phyloP scores from a whole-genome alignment of 345 rosid genomes.

The Salix brachista region DNA sequence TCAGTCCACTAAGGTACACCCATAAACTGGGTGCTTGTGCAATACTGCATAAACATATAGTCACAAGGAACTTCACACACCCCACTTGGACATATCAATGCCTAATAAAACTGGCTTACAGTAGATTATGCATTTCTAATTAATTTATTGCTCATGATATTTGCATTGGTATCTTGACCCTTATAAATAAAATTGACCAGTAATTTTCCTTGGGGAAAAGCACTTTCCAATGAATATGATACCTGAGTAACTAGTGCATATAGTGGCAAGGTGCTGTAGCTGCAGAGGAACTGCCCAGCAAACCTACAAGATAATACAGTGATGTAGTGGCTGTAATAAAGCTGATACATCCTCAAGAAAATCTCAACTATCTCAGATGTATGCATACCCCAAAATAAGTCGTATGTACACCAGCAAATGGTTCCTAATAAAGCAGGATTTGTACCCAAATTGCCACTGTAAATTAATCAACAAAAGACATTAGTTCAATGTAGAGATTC shows the following conservation, averaged over 20 bases:
- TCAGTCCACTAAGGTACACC: not conserved
- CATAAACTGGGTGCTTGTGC: not conserved
- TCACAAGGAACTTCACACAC: not conserved
- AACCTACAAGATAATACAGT: slow-evolving; percentile 43
- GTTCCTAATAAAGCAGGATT: slow-evolving; percentile 76
- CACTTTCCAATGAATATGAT: not conserved
- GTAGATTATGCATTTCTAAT: not conserved
- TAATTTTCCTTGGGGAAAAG: not conserved
- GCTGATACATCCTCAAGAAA: slow-evolving; percentile 1
- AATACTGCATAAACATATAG: not conserved
- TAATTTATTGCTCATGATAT: not conserved
- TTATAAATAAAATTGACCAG: not conserved
- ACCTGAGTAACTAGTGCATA: slow-evolving; percentile 96
- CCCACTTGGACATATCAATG: not conserved
- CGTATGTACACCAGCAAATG: slow-evolving; percentile 72
- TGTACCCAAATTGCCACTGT: slow-evolving; percentile 98
- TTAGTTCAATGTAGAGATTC: slow-evolving; percentile 7
- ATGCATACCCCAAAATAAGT: slow-evolving; percentile 71
- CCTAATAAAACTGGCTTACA: not conserved
- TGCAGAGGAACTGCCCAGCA: slow-evolving; percentile 84
- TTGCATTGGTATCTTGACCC: not conserved
- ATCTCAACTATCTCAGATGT: not conserved
- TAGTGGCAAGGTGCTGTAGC: slow-evolving; percentile 93
- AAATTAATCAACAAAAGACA: slow-evolving; percentile 17
- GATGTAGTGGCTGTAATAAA: not conserved